Base-by-base conservation (phyloP, 106 monocot genomes). In the Acorus gramineus region DNA sequence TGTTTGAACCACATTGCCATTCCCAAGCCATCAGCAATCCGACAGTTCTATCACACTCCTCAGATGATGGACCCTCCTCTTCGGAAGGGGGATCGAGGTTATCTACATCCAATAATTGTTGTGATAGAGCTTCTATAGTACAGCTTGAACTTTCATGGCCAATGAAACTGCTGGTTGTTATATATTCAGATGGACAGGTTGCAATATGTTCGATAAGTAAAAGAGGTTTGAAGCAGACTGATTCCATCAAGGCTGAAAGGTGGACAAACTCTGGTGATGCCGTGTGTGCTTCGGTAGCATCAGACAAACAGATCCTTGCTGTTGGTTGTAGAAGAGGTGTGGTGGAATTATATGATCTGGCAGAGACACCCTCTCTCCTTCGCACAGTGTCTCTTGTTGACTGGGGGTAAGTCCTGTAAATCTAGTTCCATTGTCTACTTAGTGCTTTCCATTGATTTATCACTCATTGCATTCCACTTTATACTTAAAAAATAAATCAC, bases 231-330 rank as follows among this genome's bases (percentile, higher is more conserved):
- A 92, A 71, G 71, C 74, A 74, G 63, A 65, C 59, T 47, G 81
- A 74, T 65, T 81, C 74, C 2, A 79, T 98, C 55, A 85, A 81
- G 79, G 71, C 60, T 14, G 92, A 89, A 74, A 87, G 77, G 57
- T 86, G 83, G 88, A 65, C 92, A 73, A 72, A 74, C 46, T 81
- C 73, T 52, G 70, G 72, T 55, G 91, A 85, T 82, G 98, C 88
- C 42, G 77, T 86, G 49, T 92, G 88, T 71, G 76, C 76, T 78
- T 83, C 98, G 46, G 71, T 98, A 46, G 85, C 98, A 76, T 79
- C 92, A 44, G 81, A 98, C 64, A 88, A 98, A 53, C 87, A 83
- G 58, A 83, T 98, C 66, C 82, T 98, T 61, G 98, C 98, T 74
- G 75, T 92, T 79, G 98, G 98, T 56, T 88, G 85, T 56, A 71